A percentile compares a stretch with the other conserved stretches of the same genome.
Evolutionary conservation across 345 rosid species (phyloP).

Genomic region (Populus davidiana): DNA sequence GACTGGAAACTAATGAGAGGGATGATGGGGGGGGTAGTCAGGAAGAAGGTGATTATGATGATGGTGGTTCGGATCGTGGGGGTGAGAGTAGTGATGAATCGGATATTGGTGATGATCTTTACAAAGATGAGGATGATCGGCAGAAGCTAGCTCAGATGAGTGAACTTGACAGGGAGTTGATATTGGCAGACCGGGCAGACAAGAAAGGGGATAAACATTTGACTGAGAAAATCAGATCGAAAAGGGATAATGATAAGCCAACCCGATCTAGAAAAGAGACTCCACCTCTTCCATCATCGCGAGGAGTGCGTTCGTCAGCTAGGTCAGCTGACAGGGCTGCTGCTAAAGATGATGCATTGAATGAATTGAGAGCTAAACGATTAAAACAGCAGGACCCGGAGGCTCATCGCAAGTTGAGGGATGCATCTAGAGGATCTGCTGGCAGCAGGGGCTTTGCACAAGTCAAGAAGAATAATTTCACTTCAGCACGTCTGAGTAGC

Average conservation of each 20-base stretch:
- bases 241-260: constrained; percentile 67
- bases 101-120: constrained; percentile 86
- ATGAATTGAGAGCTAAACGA: constrained; percentile 86
- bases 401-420: constrained; percentile 71
- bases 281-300: constrained; percentile 56
- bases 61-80: constrained; percentile 56
- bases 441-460: constrained; percentile 62
- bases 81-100: constrained; percentile 79
- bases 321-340: constrained; percentile 94
- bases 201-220: constrained; percentile 87
- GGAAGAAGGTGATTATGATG: constrained; percentile 62
- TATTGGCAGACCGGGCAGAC: constrained; percentile 78
- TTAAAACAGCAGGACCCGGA: constrained; percentile 93
- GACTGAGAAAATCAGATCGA: constrained; percentile 73
- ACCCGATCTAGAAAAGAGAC: constrained; percentile 61
- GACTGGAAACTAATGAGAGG: constrained; percentile 73
- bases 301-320: constrained; percentile 74
- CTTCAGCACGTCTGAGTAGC: constrained; percentile 66
- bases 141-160: constrained; percentile 71
- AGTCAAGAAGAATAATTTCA: constrained; percentile 54
- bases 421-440: constrained; percentile 65
- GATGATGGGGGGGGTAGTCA: constrained; percentile 70
- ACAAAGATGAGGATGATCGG: constrained; percentile 81
- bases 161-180: constrained; percentile 91
- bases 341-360: constrained; percentile 88